Conservation (phyloP, 352 stramenopile species). For the Pythium apleroticum region DNA sequence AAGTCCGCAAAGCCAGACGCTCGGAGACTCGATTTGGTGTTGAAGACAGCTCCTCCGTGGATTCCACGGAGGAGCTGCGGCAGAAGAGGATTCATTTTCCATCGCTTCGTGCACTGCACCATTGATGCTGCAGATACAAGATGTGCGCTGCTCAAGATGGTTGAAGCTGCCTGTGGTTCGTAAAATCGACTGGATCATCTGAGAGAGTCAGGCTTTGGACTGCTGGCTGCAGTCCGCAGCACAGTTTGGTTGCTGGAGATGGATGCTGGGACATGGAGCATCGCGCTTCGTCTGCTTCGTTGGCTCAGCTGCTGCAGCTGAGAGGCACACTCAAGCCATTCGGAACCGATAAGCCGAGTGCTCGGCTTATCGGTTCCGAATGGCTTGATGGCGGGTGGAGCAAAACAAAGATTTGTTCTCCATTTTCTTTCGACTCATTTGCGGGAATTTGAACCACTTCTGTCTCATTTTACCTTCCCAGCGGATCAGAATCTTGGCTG, state of each 20-base stretch:
- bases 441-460: not conserved
- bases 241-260: conserved; percentile 3
- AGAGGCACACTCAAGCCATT: too few species aligned
- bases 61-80: not conserved
- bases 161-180: not conserved
- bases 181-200: not conserved
- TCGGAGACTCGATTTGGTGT: not conserved
- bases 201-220: not conserved
- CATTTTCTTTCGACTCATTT: not conserved
- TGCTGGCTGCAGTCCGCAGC: not conserved
- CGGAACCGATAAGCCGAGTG: too few species aligned
- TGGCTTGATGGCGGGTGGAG: not conserved
- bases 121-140: not conserved
- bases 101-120: not conserved
- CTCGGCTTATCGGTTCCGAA: not conserved
- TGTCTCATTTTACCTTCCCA: not conserved
- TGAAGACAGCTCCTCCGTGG: not conserved
- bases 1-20: not conserved
- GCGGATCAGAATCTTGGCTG: not conserved
- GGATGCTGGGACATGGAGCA: conserved; percentile 12
- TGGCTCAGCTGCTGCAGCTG: conserved; percentile 17
- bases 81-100: not conserved
- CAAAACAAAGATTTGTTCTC: conserved; percentile 9
- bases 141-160: not conserved
- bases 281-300: conserved; percentile 9